Evolutionary conservation across 2,329 filamentous ascomycete genomes (phyloP), one percentile per base, ranked within the genome.

Genomic region (Aspergillus alliaceus): DNA sequence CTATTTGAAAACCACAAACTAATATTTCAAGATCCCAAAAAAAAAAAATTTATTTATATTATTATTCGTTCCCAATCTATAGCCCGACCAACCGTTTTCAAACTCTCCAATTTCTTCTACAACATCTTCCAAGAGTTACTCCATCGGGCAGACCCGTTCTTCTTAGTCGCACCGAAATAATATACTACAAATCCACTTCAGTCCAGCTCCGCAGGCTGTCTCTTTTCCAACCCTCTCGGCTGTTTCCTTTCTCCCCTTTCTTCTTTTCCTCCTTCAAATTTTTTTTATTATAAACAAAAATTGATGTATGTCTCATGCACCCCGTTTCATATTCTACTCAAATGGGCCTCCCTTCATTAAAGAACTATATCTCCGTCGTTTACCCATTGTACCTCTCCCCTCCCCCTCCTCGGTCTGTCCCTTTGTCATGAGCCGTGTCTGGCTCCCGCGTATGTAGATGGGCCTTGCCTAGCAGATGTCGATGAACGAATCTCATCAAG

Each of bases 381-480:
- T 57, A 29, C 42, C 49, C 25, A 22, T 57, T 59, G 32, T 25
- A 49, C 52, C 25, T 46, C 27, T 56, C n/a, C 52, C 50, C 44
- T 49, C 47, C 55, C 53, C 51, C 54, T 47, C 44, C 49, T 55
- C 49, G 35, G 24, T 50, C 37, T 31, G 42, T 51, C 48, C 46
- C 52, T 54, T 27, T 65, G 66, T 59, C 66, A 65, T 68, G 64
- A 67, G 47, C 55, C 46, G 62, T 60, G 32, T 20, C 47, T 61
- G 48, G 56, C 35, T 50, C 53, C 27, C 51, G 63, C 59, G 15
- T 27, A 32, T 58, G 64, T 66, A 62, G 61, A 72, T 71, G 70
- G 68, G 58, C 60, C 52, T 64, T 61, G 59, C 61, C 59, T 70
- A 70, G 65, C 66, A 66, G 61, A 74, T 75, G 69, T 70, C 68